Evolutionary conservation across 345 rosid genomes (phyloP).

Genomic region (Tarenaya hassleriana): DNA sequence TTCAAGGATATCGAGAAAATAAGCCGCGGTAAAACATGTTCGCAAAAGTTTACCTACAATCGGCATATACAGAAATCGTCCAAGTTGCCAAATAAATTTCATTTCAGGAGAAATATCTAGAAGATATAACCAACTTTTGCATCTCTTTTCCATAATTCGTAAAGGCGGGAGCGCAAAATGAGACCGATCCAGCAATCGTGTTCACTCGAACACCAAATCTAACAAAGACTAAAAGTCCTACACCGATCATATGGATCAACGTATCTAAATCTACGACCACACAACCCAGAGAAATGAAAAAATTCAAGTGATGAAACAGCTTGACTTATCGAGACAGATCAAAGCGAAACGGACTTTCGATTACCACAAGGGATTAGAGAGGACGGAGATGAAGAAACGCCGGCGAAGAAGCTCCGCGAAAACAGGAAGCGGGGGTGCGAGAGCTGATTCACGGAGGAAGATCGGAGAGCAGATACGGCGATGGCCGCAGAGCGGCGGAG

Average conservation of each 20-base stretch:
- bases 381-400: conserved; percentile 22
- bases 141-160: too few relatives aligned
- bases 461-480: conserved; percentile 5
- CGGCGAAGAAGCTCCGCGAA: conserved; percentile 24
- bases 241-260: background rate
- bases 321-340: background rate
- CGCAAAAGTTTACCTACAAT: background rate
- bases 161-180: background rate
- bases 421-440: conserved; percentile 1
- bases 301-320: background rate
- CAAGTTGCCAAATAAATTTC: background rate
- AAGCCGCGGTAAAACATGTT: too few relatives aligned
- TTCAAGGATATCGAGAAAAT: too few relatives aligned
- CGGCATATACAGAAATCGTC: background rate
- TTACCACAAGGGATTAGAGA: conserved; percentile 25
- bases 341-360: background rate
- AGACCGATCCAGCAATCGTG: background rate
- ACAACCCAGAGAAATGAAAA: conserved; percentile 8
- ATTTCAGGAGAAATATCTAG: conserved; percentile 3
- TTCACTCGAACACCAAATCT: background rate
- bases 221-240: background rate
- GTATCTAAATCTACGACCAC: background rate
- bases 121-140: background rate
- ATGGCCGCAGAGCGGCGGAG: conserved; percentile 28
- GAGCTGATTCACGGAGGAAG: conserved; percentile 23